Evolutionary conservation across 805 yeast species (phyloP).

Genomic region (Ogataea nonfermentans): DNA sequence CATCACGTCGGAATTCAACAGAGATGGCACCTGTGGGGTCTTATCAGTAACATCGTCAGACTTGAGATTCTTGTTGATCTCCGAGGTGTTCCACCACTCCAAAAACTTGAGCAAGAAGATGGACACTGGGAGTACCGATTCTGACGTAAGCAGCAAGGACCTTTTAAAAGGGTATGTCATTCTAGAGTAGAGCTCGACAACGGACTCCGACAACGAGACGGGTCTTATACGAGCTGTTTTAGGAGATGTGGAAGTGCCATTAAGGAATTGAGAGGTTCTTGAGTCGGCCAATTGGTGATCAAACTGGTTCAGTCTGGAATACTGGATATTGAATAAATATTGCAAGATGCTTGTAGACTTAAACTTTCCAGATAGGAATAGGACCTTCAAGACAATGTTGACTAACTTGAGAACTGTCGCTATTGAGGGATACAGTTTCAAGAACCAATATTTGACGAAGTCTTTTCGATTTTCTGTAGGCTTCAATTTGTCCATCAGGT

Average conservation of each 20-base stretch:
- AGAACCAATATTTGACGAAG: constrained; percentile 40
- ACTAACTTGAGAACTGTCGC: constrained; percentile 45
- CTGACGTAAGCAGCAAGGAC: constrained; percentile 28
- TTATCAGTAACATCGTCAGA: constrained; percentile 38
- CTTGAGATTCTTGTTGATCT: constrained; percentile 54
- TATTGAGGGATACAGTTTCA: constrained; percentile 60
- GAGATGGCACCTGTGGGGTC: constrained; percentile 32
- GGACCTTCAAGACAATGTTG: constrained; percentile 56
- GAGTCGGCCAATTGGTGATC: constrained; percentile 45
- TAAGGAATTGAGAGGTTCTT: constrained; percentile 15
- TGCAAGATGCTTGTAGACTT: constrained; percentile 66
- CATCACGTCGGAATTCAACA: constrained; percentile 14
- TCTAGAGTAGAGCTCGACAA: constrained; percentile 20
- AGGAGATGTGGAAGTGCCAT: constrained; percentile 6
- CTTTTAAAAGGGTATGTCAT: constrained; percentile 25
- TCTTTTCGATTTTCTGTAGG: constrained; percentile 27
- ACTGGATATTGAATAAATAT: constrained; percentile 58
- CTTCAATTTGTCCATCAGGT: constrained; percentile 47
- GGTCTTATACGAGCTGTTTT: constrained; percentile 39
- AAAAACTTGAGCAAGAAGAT: constrained; percentile 78
- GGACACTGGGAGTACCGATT: constrained; percentile 70
- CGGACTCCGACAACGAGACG: constrained; percentile 38
- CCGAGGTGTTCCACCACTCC: constrained; percentile 91
- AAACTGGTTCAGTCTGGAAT: constrained; percentile 55
- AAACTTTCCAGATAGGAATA: constrained; percentile 64